Base-by-base conservation (phyloP, 495 filamentous ascomycete species). In the Sphaerosporella brunnea region DNA sequence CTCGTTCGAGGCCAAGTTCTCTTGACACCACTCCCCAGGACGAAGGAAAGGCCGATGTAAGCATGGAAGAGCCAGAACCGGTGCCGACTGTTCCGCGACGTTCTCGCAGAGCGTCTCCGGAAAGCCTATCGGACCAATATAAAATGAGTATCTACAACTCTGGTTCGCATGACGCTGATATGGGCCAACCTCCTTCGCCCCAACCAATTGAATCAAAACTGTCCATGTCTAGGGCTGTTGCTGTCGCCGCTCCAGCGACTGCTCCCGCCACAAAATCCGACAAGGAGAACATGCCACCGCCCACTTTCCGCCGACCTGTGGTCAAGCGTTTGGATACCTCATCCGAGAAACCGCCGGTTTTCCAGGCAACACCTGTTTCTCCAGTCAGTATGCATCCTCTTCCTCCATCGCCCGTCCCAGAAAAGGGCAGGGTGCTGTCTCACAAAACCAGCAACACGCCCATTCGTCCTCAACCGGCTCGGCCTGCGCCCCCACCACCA, bases 361-460 rank as follows among this genome's bases (percentile, higher is more conserved):
- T 53, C 19, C 48, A 50, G 18, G 50, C 42, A 7, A 39, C 39
- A 7, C 10, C 13, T 20, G n/a, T 23, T 7, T 24, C 20, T 4
- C 39, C 39, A 8, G 3, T 24, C 5, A 43, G 16, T 7, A 37
- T 9, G 28, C 50, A 44, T 50, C 47, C 55, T 24, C 43, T 57
- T 18, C 36, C 44, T 9, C 45, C 51, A 21, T 42, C 54, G 15
- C 54, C 55, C 20, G 26, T 54, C 9, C 56, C 56, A 26, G 51
- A 39, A 34, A 71, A 83, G 51, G n/a, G n/a, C n/a, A 79, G 78
- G 54, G 77, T 79, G 21, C 67, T 97, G 3, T 73, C 77, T 1
- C 68, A 67, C 1, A 70, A 81, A 50, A 88, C 73, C 62, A 77
- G 75, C 50, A 97, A 96, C 55, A 90, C 88, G 8, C 84, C 85